phyloP scores from a whole-genome alignment of 257 asterid species.

The Scutellaria minor region DNA sequence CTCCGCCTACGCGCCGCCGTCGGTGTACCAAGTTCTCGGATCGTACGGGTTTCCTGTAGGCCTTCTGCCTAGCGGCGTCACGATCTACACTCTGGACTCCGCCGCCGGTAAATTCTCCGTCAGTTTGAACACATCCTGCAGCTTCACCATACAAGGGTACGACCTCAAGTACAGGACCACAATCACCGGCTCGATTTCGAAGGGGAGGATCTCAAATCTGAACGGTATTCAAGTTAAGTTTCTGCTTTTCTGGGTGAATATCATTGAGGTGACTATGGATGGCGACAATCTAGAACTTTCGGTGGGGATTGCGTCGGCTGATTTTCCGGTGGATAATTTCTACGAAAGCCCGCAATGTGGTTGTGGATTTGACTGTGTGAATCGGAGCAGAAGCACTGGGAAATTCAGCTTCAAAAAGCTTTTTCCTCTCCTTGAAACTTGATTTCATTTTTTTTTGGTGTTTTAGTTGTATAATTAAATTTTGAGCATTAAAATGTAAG shows the following conservation, averaged over 20 bases:
- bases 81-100: conserved; percentile 60
- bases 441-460: no score
- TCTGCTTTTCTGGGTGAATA: conserved; percentile 63
- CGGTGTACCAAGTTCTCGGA: conserved; percentile 60
- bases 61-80: conserved; percentile 76
- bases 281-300: conserved; percentile 58
- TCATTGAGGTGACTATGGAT: conserved; percentile 55
- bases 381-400: conserved; percentile 7
- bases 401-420: conserved; percentile 23
- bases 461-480: no score
- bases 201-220: conserved; percentile 43
- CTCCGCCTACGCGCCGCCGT: conserved; percentile 34
- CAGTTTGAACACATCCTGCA: conserved; percentile 53
- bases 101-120: conserved; percentile 73
- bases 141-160: conserved; percentile 63
- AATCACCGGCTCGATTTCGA: conserved; percentile 61
- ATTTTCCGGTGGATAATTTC: conserved; percentile 56
- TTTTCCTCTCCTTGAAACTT: conserved; percentile 27
- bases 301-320: conserved; percentile 71
- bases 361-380: conserved; percentile 61
- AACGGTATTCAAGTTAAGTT: conserved; percentile 74
- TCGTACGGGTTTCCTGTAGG: conserved; percentile 77
- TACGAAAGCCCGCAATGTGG: conserved; percentile 82
- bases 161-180: conserved; percentile 60
- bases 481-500: no score